These are phyloP conservation scores for Lactarius sp. DNA, from an alignment of 768 basidiomycete species.

Conservation along the genomic window DNA sequence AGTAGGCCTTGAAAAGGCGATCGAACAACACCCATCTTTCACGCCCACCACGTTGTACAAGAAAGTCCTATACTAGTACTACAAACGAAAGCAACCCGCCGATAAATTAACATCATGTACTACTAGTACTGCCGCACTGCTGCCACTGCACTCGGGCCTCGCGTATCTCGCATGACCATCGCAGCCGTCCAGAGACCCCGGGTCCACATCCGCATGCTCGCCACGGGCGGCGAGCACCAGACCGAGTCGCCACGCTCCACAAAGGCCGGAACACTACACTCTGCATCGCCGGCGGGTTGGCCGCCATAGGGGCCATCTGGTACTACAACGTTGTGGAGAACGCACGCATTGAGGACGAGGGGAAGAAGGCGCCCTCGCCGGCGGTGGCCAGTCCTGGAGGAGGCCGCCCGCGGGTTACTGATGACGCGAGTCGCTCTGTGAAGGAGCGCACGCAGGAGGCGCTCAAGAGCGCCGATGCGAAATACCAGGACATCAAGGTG, in stretches of 20 bases:
- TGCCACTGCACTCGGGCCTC: not conserved
- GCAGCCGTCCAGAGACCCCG: no score
- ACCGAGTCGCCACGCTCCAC: no score
- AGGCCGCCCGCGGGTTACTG: not conserved
- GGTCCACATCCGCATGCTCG: no score
- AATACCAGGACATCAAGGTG: constrained; percentile 12
- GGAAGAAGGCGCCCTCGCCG: not conserved
- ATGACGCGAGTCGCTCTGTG: not conserved
- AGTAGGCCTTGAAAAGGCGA: not conserved
- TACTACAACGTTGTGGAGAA: constrained; percentile 11
- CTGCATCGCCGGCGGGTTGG: no score
- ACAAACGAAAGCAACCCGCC: not conserved
- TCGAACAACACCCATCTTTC: not conserved
- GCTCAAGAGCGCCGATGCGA: constrained; percentile 1
- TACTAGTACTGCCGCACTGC: no score
- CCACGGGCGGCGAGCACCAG: no score
- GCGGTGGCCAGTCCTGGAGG: not conserved
- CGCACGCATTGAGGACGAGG: constrained; percentile 1
- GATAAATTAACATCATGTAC: not conserved
- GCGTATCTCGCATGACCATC: not conserved
- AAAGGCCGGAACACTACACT: no score
- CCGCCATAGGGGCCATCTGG: constrained; percentile 16
- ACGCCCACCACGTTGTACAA: not conserved
- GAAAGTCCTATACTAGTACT: no score
- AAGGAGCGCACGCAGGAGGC: constrained; percentile 2